Evolutionary conservation across 352 stramenopile species (phyloP).

Genomic region (Phytophthora hybrid): DNA sequence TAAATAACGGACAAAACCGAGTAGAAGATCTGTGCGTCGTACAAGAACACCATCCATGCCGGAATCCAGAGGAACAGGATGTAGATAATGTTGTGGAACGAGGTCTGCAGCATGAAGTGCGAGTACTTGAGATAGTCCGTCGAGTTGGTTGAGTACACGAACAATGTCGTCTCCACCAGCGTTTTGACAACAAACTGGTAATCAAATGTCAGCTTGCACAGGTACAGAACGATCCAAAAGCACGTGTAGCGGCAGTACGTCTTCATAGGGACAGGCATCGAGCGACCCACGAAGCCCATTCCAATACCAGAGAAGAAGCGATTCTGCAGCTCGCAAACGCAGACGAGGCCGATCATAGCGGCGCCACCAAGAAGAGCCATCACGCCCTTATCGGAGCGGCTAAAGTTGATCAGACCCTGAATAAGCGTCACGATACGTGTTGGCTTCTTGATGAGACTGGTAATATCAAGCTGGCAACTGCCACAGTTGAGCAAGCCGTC

Average conservation of each 20-base stretch:
- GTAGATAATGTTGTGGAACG: constrained; percentile 84
- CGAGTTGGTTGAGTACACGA: constrained; percentile 78
- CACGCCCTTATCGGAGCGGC: constrained; percentile 39
- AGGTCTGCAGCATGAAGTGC: constrained; percentile 85
- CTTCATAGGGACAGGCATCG: constrained; percentile 77
- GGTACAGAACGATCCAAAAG: constrained; percentile 85
- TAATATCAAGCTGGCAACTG: constrained; percentile 75
- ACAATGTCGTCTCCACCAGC: constrained; percentile 85
- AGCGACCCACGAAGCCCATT: constrained; percentile 79
- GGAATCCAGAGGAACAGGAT: constrained; percentile 86
- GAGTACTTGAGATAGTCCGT: constrained; percentile 81
- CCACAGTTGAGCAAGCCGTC: constrained; percentile 75
- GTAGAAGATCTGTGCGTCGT: constrained; percentile 90
- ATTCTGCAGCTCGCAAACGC: constrained; percentile 75
- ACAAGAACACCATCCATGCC: constrained; percentile 87
- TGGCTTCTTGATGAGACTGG: constrained; percentile 62
- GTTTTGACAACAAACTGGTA: constrained; percentile 89
- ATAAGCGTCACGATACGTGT: constrained; percentile 61
- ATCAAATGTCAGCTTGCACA: constrained; percentile 83
- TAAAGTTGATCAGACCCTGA: constrained; percentile 58
- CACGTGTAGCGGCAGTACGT: constrained; percentile 83
- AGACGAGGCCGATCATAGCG: constrained; percentile 70
- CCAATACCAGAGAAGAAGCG: constrained; percentile 79
- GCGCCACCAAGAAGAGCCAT: constrained; percentile 50
- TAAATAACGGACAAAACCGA: constrained; percentile 80